Conservation (phyloP, 805 yeast genomes). For the Lipomyces mesembrius region DNA sequence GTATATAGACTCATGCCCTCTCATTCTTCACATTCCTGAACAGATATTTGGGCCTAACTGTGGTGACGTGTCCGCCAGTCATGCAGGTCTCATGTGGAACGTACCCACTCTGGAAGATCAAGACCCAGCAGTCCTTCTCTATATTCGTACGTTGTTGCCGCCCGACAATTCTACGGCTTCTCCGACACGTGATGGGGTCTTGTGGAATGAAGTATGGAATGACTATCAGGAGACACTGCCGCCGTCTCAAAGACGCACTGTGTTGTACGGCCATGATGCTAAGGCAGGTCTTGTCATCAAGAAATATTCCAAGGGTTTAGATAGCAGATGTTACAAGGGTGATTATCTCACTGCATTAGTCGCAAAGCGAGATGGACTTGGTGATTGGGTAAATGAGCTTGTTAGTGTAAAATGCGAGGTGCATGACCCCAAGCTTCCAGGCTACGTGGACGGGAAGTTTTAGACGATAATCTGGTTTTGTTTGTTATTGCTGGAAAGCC, state of each 20-base stretch:
- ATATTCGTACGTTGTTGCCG: slow-evolving; percentile 69
- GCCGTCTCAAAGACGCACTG: slow-evolving; percentile 47
- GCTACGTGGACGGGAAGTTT: slow-evolving; percentile 33
- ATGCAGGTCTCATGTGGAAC: slow-evolving; percentile 81
- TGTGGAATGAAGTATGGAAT: slow-evolving; percentile 42
- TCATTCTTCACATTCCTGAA: slow-evolving; percentile 65
- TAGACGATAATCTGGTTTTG: not conserved
- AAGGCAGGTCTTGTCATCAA: slow-evolving; percentile 68
- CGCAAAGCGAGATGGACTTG: slow-evolving; percentile 39
- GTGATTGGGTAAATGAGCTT: slow-evolving; percentile 30
- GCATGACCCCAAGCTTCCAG: slow-evolving; percentile 38
- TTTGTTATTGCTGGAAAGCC: not conserved
- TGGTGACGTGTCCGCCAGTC: slow-evolving; percentile 65
- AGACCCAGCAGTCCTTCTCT: slow-evolving; percentile 64
- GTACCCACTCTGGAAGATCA: slow-evolving; percentile 57
- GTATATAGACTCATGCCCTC: slow-evolving; percentile 65
- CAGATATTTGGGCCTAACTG: slow-evolving; percentile 49
- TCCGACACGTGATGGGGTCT: slow-evolving; percentile 45
- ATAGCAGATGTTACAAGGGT: slow-evolving; percentile 81
- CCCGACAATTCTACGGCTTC: slow-evolving; percentile 66
- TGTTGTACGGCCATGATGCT: slow-evolving; percentile 91
- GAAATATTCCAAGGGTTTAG: slow-evolving; percentile 77
- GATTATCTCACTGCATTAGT: slow-evolving; percentile 67
- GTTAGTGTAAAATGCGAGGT: slow-evolving; percentile 35
- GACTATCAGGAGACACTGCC: slow-evolving; percentile 39